Evolutionary conservation across 139 green algal genomes (phyloP).

Genomic region (Gonium pectorale): DNA sequence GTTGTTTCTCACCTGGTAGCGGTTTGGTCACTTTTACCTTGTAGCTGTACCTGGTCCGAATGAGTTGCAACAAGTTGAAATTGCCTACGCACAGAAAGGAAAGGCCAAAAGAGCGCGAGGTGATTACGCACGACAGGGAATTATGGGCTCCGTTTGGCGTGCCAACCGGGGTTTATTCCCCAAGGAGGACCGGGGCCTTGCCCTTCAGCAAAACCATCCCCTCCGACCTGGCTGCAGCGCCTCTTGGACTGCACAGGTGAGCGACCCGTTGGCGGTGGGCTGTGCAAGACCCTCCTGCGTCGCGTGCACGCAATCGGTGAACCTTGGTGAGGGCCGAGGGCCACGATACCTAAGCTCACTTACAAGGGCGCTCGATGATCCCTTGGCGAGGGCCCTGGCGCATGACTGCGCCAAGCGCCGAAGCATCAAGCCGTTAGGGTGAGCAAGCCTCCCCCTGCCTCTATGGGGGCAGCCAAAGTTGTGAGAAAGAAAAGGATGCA

Average conservation of each 20-base stretch:
- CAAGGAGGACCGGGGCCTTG: too few species aligned
- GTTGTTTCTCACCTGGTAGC: slow-evolving; percentile 16
- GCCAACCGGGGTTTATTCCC: too few species aligned
- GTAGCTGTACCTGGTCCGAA: slow-evolving; percentile 53
- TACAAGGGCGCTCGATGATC: not conserved
- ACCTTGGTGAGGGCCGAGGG: too few species aligned
- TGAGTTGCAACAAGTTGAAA: not conserved
- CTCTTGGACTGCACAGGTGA: not conserved
- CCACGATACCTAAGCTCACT: not conserved
- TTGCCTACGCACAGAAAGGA: too few species aligned
- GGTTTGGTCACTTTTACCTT: slow-evolving; percentile 39
- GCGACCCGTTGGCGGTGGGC: slow-evolving; percentile 2
- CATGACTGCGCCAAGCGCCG: slow-evolving; percentile 28
- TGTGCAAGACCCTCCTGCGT: slow-evolving; percentile 6
- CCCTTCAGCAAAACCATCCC: not conserved
- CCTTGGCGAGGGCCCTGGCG: not conserved
- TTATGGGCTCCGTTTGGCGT: too few species aligned
- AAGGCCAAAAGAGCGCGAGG: too few species aligned
- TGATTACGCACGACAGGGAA: too few species aligned
- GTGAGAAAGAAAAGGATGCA: too few species aligned
- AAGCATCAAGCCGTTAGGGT: too few species aligned
- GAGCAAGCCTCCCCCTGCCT: too few species aligned
- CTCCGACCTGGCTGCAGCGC: slow-evolving; percentile 6
- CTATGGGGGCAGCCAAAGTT: too few species aligned
- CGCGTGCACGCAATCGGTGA: not conserved